Evolutionary conservation across 2,329 filamentous ascomycete species (phyloP).

Genomic region (Xylaria digitata): DNA sequence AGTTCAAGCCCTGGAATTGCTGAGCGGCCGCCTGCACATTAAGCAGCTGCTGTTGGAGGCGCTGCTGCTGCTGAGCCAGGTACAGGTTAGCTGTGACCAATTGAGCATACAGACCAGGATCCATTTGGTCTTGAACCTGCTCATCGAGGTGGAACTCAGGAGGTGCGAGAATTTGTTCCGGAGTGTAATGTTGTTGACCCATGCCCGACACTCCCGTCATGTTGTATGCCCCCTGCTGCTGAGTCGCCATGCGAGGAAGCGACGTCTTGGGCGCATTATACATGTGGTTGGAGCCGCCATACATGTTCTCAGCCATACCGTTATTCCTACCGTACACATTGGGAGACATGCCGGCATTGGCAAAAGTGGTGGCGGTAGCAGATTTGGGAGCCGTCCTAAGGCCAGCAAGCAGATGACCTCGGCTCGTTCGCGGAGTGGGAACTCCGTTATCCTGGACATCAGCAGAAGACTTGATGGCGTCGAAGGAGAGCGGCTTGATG

Average conservation of each 20-base stretch:
- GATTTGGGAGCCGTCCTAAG: conserved; percentile 94
- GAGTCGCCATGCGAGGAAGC: conserved; percentile 55
- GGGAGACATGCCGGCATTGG: conserved; percentile 56
- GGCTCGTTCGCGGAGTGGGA: conserved; percentile 90
- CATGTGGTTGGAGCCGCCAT: conserved; percentile 57
- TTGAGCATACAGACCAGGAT: conserved; percentile 87
- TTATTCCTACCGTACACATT: conserved; percentile 58
- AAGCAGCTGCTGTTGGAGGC: conserved; percentile 91
- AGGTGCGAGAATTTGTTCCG: conserved; percentile 90
- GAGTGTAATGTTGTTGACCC: conserved; percentile 71
- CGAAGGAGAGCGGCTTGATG: conserved; percentile 90
- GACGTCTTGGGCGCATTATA: conserved; percentile 68
- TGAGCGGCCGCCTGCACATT: conserved; percentile 85
- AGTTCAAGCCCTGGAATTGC: conserved; percentile 81
- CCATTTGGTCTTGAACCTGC: conserved; percentile 78
- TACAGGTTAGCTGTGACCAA: conserved; percentile 92
- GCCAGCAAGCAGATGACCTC: conserved; percentile 92
- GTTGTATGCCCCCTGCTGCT: conserved; percentile 50
- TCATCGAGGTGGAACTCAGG: conserved; percentile 81
- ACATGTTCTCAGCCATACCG: conserved; percentile 58
- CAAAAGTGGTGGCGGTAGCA: conserved; percentile 75
- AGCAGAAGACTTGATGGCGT: conserved; percentile 74
- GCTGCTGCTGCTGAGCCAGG: conserved; percentile 93
- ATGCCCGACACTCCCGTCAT: conserved; percentile 45
- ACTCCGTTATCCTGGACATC: conserved; percentile 74